Evolutionary conservation across 129 eudicot species (phyloP).

Genomic region (Ambrosia trifida): DNA sequence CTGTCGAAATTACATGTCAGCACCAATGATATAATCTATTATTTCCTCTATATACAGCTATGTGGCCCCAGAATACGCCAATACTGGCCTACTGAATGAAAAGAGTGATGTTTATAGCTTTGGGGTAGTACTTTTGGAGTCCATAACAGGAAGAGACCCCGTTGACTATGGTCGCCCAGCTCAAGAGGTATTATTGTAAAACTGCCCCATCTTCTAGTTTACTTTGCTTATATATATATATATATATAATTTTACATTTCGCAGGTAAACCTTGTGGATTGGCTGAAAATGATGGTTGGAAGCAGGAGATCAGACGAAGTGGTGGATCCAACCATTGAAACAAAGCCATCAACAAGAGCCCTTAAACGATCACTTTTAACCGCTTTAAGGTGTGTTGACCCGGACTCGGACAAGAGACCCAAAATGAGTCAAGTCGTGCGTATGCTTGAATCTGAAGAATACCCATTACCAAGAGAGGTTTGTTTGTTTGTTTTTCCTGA

Average conservation of each 20-base stretch:
- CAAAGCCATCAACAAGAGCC: slow-evolving; percentile 79
- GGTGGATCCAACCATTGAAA: slow-evolving; percentile 76
- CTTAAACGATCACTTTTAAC: slow-evolving; percentile 74
- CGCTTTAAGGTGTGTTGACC: slow-evolving; percentile 85
- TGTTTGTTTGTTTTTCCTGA: background rate
- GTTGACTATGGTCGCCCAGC: slow-evolving; percentile 86
- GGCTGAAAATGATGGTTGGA: slow-evolving; percentile 96
- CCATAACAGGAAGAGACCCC: slow-evolving; percentile 86
- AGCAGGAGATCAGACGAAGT: slow-evolving; percentile 87
- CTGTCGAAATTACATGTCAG: background rate
- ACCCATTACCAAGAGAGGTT: slow-evolving; percentile 92
- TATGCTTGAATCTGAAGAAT: slow-evolving; percentile 91
- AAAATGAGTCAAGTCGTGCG: slow-evolving; percentile 88
- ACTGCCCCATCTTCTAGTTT: background rate
- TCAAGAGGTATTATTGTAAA: slow-evolving; percentile 55
- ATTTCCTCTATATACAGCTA: slow-evolving; percentile 40
- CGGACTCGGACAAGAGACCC: slow-evolving; percentile 86
- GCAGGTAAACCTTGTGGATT: slow-evolving; percentile 83
- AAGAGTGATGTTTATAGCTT: slow-evolving; percentile 92
- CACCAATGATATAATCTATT: background rate
- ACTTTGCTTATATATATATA: background rate
- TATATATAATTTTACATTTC: background rate
- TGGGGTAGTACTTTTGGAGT: slow-evolving; percentile 79
- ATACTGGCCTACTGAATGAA: slow-evolving; percentile 79
- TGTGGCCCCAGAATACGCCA: slow-evolving; percentile 93